Evolutionary conservation across 2,329 filamentous ascomycete species (phyloP).

Genomic region (Clonostachys rosea): DNA sequence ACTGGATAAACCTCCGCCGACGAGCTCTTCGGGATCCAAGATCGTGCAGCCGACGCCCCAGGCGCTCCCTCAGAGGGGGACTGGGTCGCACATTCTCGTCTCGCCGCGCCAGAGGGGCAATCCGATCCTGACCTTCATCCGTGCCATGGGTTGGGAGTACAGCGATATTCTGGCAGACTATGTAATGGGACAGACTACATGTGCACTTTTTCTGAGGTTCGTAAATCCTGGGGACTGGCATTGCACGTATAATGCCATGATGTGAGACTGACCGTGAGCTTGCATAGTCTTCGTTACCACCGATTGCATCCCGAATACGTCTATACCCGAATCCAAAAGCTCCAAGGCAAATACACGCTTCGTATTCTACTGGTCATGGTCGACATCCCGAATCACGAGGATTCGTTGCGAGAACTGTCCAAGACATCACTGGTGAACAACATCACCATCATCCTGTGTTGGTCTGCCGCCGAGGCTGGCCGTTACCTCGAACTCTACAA

Average conservation of each 20-base stretch:
- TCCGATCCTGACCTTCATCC: conserved; percentile 79
- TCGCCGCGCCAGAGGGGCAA: conserved; percentile 94
- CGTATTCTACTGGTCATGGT: conserved; percentile 87
- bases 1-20: conserved; percentile 41
- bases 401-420: conserved; percentile 80
- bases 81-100: conserved; percentile 78
- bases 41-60: conserved; percentile 87
- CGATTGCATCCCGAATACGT: conserved; percentile 97
- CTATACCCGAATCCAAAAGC: conserved; percentile 81
- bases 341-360: conserved; percentile 82
- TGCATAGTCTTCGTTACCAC: conserved; percentile 82
- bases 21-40: conserved; percentile 29
- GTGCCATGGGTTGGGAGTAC: conserved; percentile 89
- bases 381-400: conserved; percentile 92
- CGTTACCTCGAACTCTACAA: conserved; percentile 95
- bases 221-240: neutral
- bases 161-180: conserved; percentile 96
- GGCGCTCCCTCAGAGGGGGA: conserved; percentile 60
- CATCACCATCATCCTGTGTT: conserved; percentile 86
- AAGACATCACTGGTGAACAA: conserved; percentile 93
- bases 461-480: conserved; percentile 89
- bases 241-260: neutral
- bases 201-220: conserved; percentile 78
- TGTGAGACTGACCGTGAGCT: conserved; percentile 1
- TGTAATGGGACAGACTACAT: conserved; percentile 80